These are phyloP conservation scores for Scopulariopsis brevicaulis DNA, from an alignment of 2,329 filamentous ascomycete genomes.

Conservation along the genomic window DNA sequence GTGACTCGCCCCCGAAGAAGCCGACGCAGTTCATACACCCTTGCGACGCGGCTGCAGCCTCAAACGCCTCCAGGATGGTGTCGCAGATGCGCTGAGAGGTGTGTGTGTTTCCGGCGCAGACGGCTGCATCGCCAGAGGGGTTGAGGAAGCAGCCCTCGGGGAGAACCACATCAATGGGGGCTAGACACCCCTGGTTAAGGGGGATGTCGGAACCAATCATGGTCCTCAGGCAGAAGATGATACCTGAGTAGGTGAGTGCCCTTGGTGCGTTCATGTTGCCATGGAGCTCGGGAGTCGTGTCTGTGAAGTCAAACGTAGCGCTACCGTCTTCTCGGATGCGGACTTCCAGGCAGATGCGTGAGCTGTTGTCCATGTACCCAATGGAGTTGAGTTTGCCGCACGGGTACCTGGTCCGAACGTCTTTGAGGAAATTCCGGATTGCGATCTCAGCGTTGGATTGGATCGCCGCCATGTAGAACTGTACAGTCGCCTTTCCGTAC, in stretches of 20 bases:
- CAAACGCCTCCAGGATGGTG: conserved; percentile 55
- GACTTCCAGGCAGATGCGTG: no score
- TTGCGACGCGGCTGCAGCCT: conserved; percentile 67
- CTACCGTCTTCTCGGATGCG: conserved; percentile 58
- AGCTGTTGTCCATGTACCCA: no score
- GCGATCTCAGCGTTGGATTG: conserved; percentile 38
- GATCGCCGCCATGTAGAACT: conserved; percentile 39
- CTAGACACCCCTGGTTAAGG: conserved; percentile 71
- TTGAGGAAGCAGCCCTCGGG: conserved; percentile 63
- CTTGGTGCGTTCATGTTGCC: conserved; percentile 73
- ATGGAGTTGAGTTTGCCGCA: conserved; percentile 1
- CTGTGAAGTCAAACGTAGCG: conserved; percentile 69
- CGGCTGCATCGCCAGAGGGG: conserved; percentile 65
- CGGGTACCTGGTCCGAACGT: conserved; percentile 31
- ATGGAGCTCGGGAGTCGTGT: conserved; percentile 71
- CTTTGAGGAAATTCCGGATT: conserved; percentile 54
- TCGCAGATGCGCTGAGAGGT: conserved; percentile 31
- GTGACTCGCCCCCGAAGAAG: conserved; percentile 54
- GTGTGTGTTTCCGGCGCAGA: conserved; percentile 61
- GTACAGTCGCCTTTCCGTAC: conserved; percentile 59
- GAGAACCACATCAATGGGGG: conserved; percentile 64
- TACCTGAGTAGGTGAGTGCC: conserved; percentile 72
- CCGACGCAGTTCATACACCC: conserved; percentile 78
- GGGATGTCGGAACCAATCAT: conserved; percentile 74
- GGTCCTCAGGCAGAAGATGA: conserved; percentile 74